Base-by-base conservation (phyloP, 805 yeast species). In the Lachancea sp. region DNA sequence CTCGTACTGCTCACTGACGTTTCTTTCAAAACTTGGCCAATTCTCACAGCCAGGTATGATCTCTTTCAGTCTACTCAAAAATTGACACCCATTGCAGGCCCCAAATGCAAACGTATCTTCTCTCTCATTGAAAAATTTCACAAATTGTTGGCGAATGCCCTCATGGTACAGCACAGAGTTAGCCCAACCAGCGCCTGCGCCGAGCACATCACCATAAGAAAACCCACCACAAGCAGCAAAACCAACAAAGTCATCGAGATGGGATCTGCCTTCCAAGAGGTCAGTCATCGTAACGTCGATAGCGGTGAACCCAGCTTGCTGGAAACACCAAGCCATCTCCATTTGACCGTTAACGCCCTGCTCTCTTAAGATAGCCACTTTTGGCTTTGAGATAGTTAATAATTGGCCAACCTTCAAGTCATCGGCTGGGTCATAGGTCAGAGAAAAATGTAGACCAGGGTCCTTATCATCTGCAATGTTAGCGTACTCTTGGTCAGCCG, bases 101-200 rank as follows among this genome's bases (percentile, higher is more conserved):
- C 98, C 98, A 54, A 92, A 79, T 3, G 97, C 95, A 70, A 92
- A 92, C 0, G 98, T 92, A 61, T 92, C 95, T 15, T 71, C 69
- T 65, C 98, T 80, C 40, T 77, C 83, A 55, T 80, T 79, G 77
- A 92, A 92, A 64, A 92, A 92, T 36, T 67, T 72, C 49, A 69
- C 65, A 63, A 92, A 92, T 67, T 86, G 89, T 20, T 70, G 56
- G 59, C 92, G 78, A 26, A 90, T 83, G 40, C 67, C 70, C 26
- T 77, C 85, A 59, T 90, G 83, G 74, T 80, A 88, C 50, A 92
- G 68, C 8, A 92, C 95, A 13, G 97, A 86, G 58, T 87, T 88
- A 43, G 98, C 98, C 98, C 98, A 92, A 43, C 98, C 98, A 40
- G 90, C 83, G 60, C 96, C 98, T 25, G 98, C 98, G 52, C 98